Base-by-base conservation (phyloP, 805 yeast species). In the Metschnikowia henanensis region DNA sequence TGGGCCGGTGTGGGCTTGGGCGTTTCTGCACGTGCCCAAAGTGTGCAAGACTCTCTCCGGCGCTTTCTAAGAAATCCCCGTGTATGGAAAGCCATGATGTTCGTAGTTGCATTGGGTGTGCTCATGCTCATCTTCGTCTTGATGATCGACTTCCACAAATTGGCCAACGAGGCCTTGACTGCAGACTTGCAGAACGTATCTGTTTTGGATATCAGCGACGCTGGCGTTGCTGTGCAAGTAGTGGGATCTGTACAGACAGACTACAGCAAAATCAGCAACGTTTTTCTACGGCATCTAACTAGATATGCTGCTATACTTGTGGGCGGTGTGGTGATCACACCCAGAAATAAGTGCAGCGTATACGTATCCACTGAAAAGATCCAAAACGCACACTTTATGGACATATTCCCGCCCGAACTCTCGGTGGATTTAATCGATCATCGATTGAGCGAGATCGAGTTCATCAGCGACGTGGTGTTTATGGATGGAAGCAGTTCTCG, bases 171-270 rank as follows among this genome's bases (percentile, higher is more conserved):
- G 39, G 57, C 68, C 2, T 46, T 64, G 10, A 50, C 46, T 15
- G 48, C 64, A 12, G 49, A 58, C 19, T 30, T 65, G 1, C 55
- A 62, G 21, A 52, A 57, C 16, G 47, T 66, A 4, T 52, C 67
- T 3, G 44, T 67, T 5, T 39, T 45, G 6, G 43, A 43, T 3
- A 31, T 51, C 12, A 55, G 55, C 23, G 58, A 57, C 15, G 35
- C 40, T 6, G 74, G 75, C 2, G 35, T 66, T 5, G 52, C 58
- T 18, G 51, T 64, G 17, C 64, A 60, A 39, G 60, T 68, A 15
- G 46, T 50, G 4, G 66, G 65, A 3, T 38, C 57, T 0, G 40
- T 68, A 3, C 34, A 47, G 5, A 51, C 68, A 13, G 45, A 67
- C 47, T 70, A 68, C 47, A 60, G 55, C 37, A 43, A 54, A 7